Percentiles rank a stretch among this genome's conserved stretches.
Evolutionary conservation across 805 yeast species (phyloP).

Genomic region (Saccharomycopsis fodiens): DNA sequence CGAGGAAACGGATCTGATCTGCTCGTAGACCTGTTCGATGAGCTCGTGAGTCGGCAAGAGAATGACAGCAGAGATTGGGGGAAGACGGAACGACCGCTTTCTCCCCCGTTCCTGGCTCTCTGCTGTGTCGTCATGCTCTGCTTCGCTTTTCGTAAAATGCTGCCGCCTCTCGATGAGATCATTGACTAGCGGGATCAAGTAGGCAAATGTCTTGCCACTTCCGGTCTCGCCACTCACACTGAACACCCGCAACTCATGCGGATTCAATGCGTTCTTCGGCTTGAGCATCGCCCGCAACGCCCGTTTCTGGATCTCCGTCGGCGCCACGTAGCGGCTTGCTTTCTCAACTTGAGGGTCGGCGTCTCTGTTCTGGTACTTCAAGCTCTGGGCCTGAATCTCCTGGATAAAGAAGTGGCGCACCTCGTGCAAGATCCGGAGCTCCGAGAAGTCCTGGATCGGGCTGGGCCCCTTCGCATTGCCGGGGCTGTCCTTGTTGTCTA

Average conservation of each 20-base stretch:
- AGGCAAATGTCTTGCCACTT: slow-evolving; percentile 93
- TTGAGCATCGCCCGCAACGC: slow-evolving; percentile 53
- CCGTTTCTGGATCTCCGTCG: slow-evolving; percentile 81
- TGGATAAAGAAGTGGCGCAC: slow-evolving; percentile 54
- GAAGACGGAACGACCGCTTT: slow-evolving; percentile 31
- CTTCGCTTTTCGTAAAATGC: slow-evolving; percentile 32
- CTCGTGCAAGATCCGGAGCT: slow-evolving; percentile 56
- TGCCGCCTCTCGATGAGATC: slow-evolving; percentile 53
- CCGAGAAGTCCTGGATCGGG: slow-evolving; percentile 36
- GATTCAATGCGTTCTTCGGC: slow-evolving; percentile 24
- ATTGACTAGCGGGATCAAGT: slow-evolving; percentile 68
- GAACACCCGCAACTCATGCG: slow-evolving; percentile 45
- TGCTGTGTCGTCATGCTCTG: slow-evolving; percentile 25
- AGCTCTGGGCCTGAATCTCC: slow-evolving; percentile 43
- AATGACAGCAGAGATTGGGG: slow-evolving; percentile 55
- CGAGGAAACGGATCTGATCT: slow-evolving; percentile 26
- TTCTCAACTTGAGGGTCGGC: neutral
- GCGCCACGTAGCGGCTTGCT: slow-evolving; percentile 32
- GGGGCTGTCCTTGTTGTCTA: slow-evolving; percentile 6
- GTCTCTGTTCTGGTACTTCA: slow-evolving; percentile 27
- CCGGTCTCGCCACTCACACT: slow-evolving; percentile 96
- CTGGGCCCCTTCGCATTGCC: neutral
- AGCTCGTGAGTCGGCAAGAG: slow-evolving; percentile 86
- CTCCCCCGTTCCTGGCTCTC: slow-evolving; percentile 1
- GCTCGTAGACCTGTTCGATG: slow-evolving; percentile 64